phyloP scores from a whole-genome alignment of 768 basidiomycete species.

The Termitomyces titanicus region DNA sequence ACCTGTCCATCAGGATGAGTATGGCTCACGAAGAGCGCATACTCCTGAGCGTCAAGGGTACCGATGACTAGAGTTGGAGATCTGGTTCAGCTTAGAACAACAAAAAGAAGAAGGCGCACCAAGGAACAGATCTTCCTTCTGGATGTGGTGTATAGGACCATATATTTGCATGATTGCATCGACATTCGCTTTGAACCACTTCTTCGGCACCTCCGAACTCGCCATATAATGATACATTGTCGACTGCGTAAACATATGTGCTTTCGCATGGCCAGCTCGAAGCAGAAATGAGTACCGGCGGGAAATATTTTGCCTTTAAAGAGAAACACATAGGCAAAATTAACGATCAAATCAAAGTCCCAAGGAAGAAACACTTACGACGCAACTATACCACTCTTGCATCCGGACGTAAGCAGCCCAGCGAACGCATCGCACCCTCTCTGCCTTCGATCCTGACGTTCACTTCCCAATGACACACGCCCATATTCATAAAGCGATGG shows the following conservation, averaged over 20 bases:
- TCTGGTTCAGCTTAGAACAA: not conserved
- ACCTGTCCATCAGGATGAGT: slow-evolving; percentile 60
- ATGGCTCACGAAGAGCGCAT: slow-evolving; percentile 75
- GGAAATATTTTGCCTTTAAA: slow-evolving; percentile 41
- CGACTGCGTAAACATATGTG: slow-evolving; percentile 66
- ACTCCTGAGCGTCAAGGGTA: slow-evolving; percentile 63
- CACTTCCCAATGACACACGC: slow-evolving; percentile 39
- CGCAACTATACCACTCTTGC: slow-evolving; percentile 27
- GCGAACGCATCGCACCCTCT: slow-evolving; percentile 54
- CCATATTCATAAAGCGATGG: slow-evolving; percentile 63
- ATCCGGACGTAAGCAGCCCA: slow-evolving; percentile 44
- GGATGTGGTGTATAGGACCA: slow-evolving; percentile 42
- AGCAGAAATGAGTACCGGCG: slow-evolving; percentile 58
- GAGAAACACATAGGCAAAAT: not conserved
- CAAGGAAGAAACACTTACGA: slow-evolving; percentile 32
- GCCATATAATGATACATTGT: slow-evolving; percentile 68
- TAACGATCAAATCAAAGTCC: not conserved
- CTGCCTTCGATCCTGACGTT: slow-evolving; percentile 56
- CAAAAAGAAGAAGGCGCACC: slow-evolving; percentile 24
- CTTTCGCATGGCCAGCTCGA: slow-evolving; percentile 59
- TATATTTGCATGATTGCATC: slow-evolving; percentile 59
- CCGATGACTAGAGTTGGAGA: slow-evolving; percentile 49
- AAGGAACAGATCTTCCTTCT: slow-evolving; percentile 57
- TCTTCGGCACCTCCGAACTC: slow-evolving; percentile 56
- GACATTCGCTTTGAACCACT: slow-evolving; percentile 70